Evolutionary conservation across 2,329 filamentous ascomycete genomes (phyloP), one percentile per base, ranked within the genome.

Genomic region (Cercospora zeae-maydis): DNA sequence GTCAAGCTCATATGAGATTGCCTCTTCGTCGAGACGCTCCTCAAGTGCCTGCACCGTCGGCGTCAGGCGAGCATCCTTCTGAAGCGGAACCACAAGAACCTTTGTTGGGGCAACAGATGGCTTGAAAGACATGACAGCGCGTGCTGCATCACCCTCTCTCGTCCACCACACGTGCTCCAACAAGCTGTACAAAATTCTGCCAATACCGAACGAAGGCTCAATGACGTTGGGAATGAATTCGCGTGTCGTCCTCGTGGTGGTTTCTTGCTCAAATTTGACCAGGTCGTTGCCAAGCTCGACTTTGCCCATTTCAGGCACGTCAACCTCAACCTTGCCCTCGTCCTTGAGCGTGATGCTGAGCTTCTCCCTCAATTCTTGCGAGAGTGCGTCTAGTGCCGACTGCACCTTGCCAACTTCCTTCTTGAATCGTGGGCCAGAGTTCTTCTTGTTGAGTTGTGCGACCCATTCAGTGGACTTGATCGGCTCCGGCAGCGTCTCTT

Each of bases 101-200:
- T 97, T 97, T 68, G 91, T 96, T 1, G 95, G 95, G n/a, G 95
- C 92, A 58, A 97, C 84, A 0, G 86, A 83, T 4, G 88, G 85
- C 74, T 88, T 86, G 81, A 92, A 91, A 7, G 88, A 91, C 64
- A 92, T 82, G 54, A 91, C 84, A 78, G 90, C 89, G 75, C 93
- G 90, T 59, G 92, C 88, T 76, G 95, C 92, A 69, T 93, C 90
- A 66, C 85, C 88, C 69, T 87, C 88, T 67, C 95, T 90, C 59
- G 88, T 91, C 93, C 95, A 99, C 85, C 93, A 99, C 76, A 86
- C 88, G 79, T 99, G 95, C 81, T 99, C 95, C 75, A 96, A 90
- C 72, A 99, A 81, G 64, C 90, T 88, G 82, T 96, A 98, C 63
- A 98, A 82, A 66, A 98, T 97, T 71, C 93, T 87, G 64, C 93